Evolutionary conservation across 768 basidiomycete species (phyloP), one percentile per base, ranked within the genome.

Genomic region (Boletus fagicola): DNA sequence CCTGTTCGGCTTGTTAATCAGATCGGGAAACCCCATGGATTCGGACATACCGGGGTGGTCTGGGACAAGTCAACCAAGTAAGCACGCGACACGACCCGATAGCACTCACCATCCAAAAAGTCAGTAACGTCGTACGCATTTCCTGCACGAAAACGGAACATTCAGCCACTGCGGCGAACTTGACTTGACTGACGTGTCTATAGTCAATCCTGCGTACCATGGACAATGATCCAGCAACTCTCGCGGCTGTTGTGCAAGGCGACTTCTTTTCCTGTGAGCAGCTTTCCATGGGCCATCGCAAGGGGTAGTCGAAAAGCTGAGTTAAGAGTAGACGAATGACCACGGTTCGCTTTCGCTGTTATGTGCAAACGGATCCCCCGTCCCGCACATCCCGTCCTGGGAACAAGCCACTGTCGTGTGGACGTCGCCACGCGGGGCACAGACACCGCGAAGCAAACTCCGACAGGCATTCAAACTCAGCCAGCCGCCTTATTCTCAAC

Each of bases 221-320:
- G 90, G 1, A 94, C 87, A 56, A 94, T 91, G 57, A 93, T 91
- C 88, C 88, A 90, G 62, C 87, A 87, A 60, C 81, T 83, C 53
- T 87, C 81, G 22, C 86, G 73, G 40, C 70, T 76, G 61, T 80
- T 83, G 64, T 86, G 85, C 60, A 75, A 56, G 6, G 83, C 80
- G 31, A 86, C 81, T 57, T 80, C 77, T 56, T 79, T 65, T 11
- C 79, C 80, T 49, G 80, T 78, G 39, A 82, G 70, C 24, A 59
- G 26, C 15, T 57, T 64, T 54, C 22, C 8, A 51, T 42, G 45
- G 20, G 56, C 7, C 70, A 71, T 69, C 3, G 18, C 44, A 26
- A 39, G 44, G 20, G 24, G 24, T 31, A 10, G 22, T 38, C 8
- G 38, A 49, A 56, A 15, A 30, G 22, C 28, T 18, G 24, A 16